Conservation (phyloP, 192 early-diverging fungal genomes). For the Podila epicladia region DNA sequence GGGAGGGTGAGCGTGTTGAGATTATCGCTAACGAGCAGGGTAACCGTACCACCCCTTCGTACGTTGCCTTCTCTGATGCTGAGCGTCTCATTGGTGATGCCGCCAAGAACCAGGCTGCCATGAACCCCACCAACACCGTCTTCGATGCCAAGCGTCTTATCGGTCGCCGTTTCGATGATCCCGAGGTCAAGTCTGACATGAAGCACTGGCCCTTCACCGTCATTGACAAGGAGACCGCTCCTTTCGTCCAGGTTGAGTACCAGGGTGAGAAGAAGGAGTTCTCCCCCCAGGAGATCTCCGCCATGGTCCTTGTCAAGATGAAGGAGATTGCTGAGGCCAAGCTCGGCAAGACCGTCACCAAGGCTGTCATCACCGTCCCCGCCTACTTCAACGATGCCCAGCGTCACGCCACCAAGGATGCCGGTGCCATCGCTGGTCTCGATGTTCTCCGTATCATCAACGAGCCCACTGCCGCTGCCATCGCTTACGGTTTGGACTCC, state of each 20-base stretch:
- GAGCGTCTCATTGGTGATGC: conserved; percentile 89
- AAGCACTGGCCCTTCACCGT: conserved; percentile 90
- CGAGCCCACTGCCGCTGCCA: conserved; percentile 91
- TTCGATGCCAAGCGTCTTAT: conserved; percentile 94
- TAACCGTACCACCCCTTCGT: conserved; percentile 90
- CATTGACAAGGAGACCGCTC: conserved; percentile 72
- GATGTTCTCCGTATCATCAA: conserved; percentile 92
- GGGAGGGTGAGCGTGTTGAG: conserved; percentile 58
- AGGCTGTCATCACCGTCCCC: conserved; percentile 96
- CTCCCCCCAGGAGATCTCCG: conserved; percentile 93
- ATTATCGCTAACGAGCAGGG: conserved; percentile 91
- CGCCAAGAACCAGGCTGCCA: conserved; percentile 91
- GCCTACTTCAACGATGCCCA: conserved; percentile 94
- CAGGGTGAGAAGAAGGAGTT: conserved; percentile 85
- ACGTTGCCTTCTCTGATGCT: conserved; percentile 82
- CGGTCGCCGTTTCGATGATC: conserved; percentile 87
- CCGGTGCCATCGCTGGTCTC: conserved; percentile 86
- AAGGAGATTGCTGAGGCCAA: conserved; percentile 82
- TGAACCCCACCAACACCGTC: conserved; percentile 92
- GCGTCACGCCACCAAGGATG: conserved; percentile 93
- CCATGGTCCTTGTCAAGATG: conserved; percentile 97
- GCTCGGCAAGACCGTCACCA: conserved; percentile 82
- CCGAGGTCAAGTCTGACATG: conserved; percentile 82
- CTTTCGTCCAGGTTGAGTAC: conserved; percentile 84
- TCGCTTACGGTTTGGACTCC: conserved; percentile 86